Base-by-base conservation (phyloP, 2,329 filamentous ascomycete species). In the Aureobasidium uvarum region DNA sequence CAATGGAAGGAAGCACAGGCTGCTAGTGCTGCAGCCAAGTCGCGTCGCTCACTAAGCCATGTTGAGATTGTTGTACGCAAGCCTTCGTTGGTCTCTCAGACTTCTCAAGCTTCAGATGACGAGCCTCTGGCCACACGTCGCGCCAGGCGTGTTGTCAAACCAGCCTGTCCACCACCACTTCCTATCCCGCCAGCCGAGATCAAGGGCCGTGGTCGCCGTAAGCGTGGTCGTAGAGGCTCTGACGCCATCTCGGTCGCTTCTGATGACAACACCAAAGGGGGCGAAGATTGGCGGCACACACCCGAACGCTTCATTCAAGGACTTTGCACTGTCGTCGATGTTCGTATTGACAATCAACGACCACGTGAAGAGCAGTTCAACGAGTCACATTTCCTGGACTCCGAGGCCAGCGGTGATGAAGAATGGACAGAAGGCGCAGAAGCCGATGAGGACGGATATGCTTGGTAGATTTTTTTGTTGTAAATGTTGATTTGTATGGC, bases 261-360 rank as follows among this genome's bases (percentile, higher is more conserved):
- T 10, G 72, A 69, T 3, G 62, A 67, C 1, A 77, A 79, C n/a
- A 73, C 74, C 31, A 74, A 74, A 51, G 74, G 75, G 16, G 75
- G 71, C 16, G 74, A 73, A 46, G 75, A 79, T 13, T 70, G 70
- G 69, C 67, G 71, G 45, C 70, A 68, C 62, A 64, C 64, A 45
- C 67, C 67, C 3, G 72, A 74, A 54, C 69, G 67, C 0, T 81
- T 81, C 66, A 77, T 88, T 31, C 90, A 93, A 67, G 89, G 89
- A 1, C 81, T 88, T 69, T 94, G 90, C 71, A 82, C 87, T 46
- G 81, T 86, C 6, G 89, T 93, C 20, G 84, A 89, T 67, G 83
- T 93, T 50, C 80, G 85, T 51, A 87, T 93, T 69, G 90, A 93
- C 75, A 93, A 93, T 73, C 84, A 90, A 72, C 87, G 91, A 67